A percentile compares a stretch with the other conserved stretches of the same genome.
phyloP scores from a whole-genome alignment of 2,329 filamentous ascomycete species.

The Metarhizium guizhouense region DNA sequence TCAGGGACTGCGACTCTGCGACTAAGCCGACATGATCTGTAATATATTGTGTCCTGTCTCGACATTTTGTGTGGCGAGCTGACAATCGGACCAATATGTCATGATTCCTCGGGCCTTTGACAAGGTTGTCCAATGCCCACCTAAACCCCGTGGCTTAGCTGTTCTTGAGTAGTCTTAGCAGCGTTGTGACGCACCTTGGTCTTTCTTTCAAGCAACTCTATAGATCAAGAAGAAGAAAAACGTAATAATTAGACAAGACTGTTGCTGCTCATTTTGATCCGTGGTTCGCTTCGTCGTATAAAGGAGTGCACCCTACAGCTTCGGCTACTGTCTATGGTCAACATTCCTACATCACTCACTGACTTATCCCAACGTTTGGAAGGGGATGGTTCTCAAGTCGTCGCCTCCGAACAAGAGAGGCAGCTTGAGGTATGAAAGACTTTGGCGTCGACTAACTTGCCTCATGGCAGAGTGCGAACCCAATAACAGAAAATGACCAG shows the following conservation, averaged over 20 bases:
- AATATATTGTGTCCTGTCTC: too few relatives aligned
- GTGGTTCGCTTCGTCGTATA: neutral
- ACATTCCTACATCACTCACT: neutral
- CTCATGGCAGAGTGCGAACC: neutral
- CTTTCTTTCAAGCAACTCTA: too few relatives aligned
- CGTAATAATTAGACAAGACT: neutral
- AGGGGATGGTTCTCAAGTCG: neutral
- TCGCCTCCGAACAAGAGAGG: neutral
- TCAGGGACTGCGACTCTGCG: too few relatives aligned
- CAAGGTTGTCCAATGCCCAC: too few relatives aligned
- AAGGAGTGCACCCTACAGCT: neutral
- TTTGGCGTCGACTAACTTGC: neutral
- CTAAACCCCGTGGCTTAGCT: too few relatives aligned
- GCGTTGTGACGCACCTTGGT: too few relatives aligned
- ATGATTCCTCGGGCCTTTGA: too few relatives aligned
- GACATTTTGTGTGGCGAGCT: too few relatives aligned
- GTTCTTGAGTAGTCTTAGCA: too few relatives aligned
- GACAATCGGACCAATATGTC: too few relatives aligned
- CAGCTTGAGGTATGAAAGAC: neutral
- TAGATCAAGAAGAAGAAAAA: too few relatives aligned
- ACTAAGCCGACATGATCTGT: too few relatives aligned
- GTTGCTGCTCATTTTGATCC: neutral
- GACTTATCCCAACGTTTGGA: neutral
- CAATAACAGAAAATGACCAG: neutral
- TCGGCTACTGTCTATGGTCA: neutral